Evolutionary conservation across 1,139 yeast species (phyloP), one percentile per base, ranked within the genome.

Genomic region (Candida sanyaensis): DNA sequence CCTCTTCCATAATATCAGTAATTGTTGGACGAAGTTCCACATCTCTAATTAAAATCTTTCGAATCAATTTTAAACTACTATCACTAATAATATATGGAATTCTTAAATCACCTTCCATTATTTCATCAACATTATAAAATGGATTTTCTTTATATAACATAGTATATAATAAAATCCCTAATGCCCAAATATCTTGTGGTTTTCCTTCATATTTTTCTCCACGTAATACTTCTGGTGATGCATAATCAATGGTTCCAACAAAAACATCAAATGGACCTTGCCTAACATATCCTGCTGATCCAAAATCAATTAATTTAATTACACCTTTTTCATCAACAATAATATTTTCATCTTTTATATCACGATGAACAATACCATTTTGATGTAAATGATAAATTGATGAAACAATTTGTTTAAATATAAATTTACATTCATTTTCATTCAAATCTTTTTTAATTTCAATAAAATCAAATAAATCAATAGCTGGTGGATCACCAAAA

Each of bases 251-350:
- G 0, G 99, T 93, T 2, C 99, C 99, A 1, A 93, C 98, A 69
- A 93, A 93, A 9, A 92, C 96, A 59, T 92, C 97, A 68, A 92
- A 93, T 3, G 98, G 98, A 0, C 98, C 98, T 66, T 86, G 92
- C 54, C 80, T 83, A 23, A 84, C 81, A 65, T 90, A 89, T 0
- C 97, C 96, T 1, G 97, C 96, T 47, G 96, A 86, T 0, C 99
- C 99, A 67, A 91, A 93, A 68, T 93, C 99, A 62, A 93, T 93
- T 51, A 93, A 73, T 65, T 92, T 92, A 49, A 90, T 84, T 33
- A 83, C 72, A 3, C 89, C 89, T 50, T 82, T 75, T 49, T 83
- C 83, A 60, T 93, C 97, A 43, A 93, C 88, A 57, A 93, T 89
- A 40, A 93, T 81, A 59, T 93, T 93, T 60, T 93, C 99, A 65